Evolutionary conservation across 495 filamentous ascomycete species (phyloP), one percentile per base, ranked within the genome.

Genomic region (Penicillium malachiteum): DNA sequence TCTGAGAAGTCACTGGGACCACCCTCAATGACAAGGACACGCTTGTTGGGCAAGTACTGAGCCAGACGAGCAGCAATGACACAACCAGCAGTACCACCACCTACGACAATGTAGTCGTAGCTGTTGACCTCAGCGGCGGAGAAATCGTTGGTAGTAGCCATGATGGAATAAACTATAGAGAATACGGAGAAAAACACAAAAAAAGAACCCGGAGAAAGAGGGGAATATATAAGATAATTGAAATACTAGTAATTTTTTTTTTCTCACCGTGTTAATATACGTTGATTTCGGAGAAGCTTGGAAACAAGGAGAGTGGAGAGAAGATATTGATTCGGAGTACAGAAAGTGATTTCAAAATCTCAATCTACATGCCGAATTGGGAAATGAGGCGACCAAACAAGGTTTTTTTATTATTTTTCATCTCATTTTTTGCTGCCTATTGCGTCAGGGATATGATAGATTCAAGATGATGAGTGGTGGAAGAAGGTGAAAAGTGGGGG

Each of bases 61-160:
- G 80, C 83, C 74, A 89, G 75, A 17, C 86, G 81, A 18, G 84
- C 81, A 44, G 89, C 91, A 65, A 96, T 86, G 39, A 92, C 89
- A 69, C 91, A 89, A 52, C 91, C 91, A 7, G 91, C 91, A 32
- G 91, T 95, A 62, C 91, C 91, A 47, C 90, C 91, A 55, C 89
- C 91, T 12, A 95, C 83, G 62, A 96, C 87, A 54, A 96, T 77
- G 68, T 91, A 94, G 75, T 96, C 91, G 73, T 85, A 96, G 77
- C 76, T 79, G 74, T 85, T 78, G 48, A 80, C 78, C 57, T 84
- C 84, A 49, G 79, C 59, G 45, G 81, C 67, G 46, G 84, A 76
- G 47, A 88, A 74, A 4, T 84, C 72, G 53, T 79, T 83, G 41
- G 85, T 88, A 62, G 86, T 88, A 40, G 70, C 72, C 73, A 81